Base-by-base conservation (phyloP, 805 yeast species). In the Wickerhamomyces bovis region DNA sequence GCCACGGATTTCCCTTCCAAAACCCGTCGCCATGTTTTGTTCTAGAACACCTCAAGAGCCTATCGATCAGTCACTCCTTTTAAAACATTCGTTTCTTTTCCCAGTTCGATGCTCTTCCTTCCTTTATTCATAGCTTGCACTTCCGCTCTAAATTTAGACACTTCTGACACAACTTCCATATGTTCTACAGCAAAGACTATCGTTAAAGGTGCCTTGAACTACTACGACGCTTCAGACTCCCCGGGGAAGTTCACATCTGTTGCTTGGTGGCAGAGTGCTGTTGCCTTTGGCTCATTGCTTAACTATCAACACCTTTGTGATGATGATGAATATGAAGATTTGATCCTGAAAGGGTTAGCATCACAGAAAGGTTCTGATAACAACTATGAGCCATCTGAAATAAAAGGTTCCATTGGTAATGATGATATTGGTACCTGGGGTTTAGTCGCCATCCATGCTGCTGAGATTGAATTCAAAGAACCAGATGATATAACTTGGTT, bases 241-340 rank as follows among this genome's bases (percentile, higher is more conserved):
- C 12, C 16, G 12, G 95, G 92, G 21, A 75, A 76, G 78, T 85
- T 85, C 58, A 69, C 76, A 12, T 61, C 73, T 51, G 89, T 89
- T 62, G 83, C 81, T 66, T 89, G 94, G 89, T 87, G 95, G 95
- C 82, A 85, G 64, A 89, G 90, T 36, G 96, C 95, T 57, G 92
- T 87, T 54, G 89, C 89, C 0, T 83, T 71, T 65, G 77, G 77
- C 13, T 68, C 73, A 2, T 63, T 86, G 69, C 61, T 92, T 35
- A 96, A 89, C 64, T 85, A 81, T 60, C 76, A 86, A 71, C 80
- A 68, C 55, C 76, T 79, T 56, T 84, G 92, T 64, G 71, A 80
- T 42, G 83, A 90, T 65, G 75, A 74, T 51, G 77, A 89, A 1
- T 85, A 74, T 57, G 80, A 77, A 45, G 69, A 71, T 2, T 46